phyloP scores from a whole-genome alignment of 805 yeast genomes.

The Yarrowia sp. region DNA sequence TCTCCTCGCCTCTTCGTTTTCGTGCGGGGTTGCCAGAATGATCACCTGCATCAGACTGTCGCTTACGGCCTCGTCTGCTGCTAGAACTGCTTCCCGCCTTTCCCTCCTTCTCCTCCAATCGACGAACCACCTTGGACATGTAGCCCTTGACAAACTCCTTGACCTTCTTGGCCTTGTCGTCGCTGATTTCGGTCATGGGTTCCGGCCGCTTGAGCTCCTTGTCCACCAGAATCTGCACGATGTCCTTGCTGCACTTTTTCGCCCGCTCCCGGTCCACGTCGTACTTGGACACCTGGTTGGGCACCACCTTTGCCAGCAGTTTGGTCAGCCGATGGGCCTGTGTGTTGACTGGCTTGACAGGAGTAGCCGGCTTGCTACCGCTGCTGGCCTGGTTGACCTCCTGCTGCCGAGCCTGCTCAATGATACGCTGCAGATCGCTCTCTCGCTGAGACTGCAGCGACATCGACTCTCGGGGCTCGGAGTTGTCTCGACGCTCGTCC shows the following conservation, averaged over 20 bases:
- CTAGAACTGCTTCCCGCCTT: too few relatives aligned
- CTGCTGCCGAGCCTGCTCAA: conserved; percentile 38
- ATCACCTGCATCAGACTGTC: too few relatives aligned
- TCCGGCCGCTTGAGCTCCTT: conserved; percentile 56
- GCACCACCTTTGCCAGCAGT: conserved; percentile 71
- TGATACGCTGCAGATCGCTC: conserved; percentile 39
- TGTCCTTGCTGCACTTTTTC: conserved; percentile 75
- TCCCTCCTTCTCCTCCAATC: background rate
- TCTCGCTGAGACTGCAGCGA: conserved; percentile 28
- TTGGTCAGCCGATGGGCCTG: conserved; percentile 29
- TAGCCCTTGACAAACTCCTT: conserved; percentile 53
- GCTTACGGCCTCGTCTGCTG: background rate
- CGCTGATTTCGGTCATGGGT: conserved; percentile 53
- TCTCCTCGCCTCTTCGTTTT: background rate
- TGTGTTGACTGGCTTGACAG: conserved; percentile 26
- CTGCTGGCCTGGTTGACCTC: background rate
- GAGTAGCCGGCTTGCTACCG: background rate
- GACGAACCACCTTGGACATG: conserved; percentile 31
- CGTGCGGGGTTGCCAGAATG: background rate
- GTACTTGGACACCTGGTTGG: conserved; percentile 69
- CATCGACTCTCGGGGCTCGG: conserved; percentile 27
- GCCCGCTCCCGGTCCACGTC: conserved; percentile 62
- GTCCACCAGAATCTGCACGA: conserved; percentile 59
- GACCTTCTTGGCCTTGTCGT: conserved; percentile 66
- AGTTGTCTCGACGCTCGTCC: conserved; percentile 30